A percentile compares a stretch with the other conserved stretches of the same genome.
phyloP scores from a whole-genome alignment of 768 basidiomycete genomes.

The Lepiota venenata region DNA sequence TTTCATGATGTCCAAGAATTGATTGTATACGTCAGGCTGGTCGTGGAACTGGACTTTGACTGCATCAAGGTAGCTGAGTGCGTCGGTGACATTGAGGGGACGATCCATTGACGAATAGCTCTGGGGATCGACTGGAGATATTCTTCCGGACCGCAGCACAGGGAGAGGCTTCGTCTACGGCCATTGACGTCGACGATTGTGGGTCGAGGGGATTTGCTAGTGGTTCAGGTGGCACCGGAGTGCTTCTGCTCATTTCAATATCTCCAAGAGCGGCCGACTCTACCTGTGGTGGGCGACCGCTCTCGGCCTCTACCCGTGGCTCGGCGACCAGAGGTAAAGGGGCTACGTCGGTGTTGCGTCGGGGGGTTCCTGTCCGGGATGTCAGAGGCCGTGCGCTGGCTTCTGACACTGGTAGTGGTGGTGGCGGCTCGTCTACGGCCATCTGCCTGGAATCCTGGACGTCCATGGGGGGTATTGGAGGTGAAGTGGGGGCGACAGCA shows the following conservation, averaged over 20 bases:
- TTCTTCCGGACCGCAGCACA: conserved; percentile 19
- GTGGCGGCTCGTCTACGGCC: conserved; percentile 2
- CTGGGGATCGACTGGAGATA: conserved; percentile 28
- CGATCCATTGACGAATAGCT: conserved; percentile 36
- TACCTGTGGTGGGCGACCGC: background rate
- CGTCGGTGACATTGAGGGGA: conserved; percentile 93
- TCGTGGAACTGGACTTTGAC: conserved; percentile 91
- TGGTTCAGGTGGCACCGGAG: conserved; percentile 7
- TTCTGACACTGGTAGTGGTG: background rate
- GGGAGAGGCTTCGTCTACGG: conserved; percentile 16
- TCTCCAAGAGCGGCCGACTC: conserved; percentile 4
- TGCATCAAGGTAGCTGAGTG: conserved; percentile 87
- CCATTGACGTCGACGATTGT: conserved; percentile 41
- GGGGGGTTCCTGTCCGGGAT: background rate
- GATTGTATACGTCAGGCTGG: conserved; percentile 93
- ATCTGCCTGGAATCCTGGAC: conserved; percentile 1
- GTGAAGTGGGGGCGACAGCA: conserved; percentile 11
- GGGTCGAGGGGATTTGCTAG: background rate
- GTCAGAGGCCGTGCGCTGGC: conserved; percentile 5
- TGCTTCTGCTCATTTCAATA: conserved; percentile 4
- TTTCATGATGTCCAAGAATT: conserved; percentile 97
- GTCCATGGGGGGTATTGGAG: conserved; percentile 15
- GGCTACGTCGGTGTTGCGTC: conserved; percentile 8
- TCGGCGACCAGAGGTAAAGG: background rate
- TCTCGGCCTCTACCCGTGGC: conserved; percentile 10